A percentile compares a stretch with the other conserved stretches of the same genome.
Conservation (phyloP, 2,329 filamentous ascomycete genomes). For the Penicillium griseofulvum region DNA sequence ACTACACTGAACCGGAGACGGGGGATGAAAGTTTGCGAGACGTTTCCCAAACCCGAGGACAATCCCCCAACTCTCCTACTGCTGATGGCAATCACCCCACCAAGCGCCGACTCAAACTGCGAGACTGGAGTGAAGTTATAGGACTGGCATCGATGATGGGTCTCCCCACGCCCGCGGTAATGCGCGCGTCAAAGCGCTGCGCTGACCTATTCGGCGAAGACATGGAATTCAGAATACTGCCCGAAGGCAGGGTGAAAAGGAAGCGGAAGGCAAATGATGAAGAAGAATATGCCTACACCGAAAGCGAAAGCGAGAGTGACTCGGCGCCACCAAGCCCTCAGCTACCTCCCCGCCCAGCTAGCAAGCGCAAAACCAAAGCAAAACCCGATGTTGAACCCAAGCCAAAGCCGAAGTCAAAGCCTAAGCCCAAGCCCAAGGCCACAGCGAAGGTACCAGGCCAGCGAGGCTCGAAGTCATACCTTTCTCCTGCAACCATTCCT, state of each 20-base stretch:
- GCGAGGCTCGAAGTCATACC: neutral
- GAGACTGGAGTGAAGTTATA: slow-evolving; percentile 84
- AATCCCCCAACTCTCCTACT: slow-evolving; percentile 13
- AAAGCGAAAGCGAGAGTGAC: slow-evolving; percentile 30
- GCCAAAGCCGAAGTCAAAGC: neutral
- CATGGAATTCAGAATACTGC: slow-evolving; percentile 62
- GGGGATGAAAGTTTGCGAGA: slow-evolving; percentile 7
- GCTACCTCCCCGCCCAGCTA: neutral
- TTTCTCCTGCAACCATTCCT: neutral
- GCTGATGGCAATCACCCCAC: slow-evolving; percentile 6
- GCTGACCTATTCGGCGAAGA: slow-evolving; percentile 70
- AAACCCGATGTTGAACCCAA: neutral
- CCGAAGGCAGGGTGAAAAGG: slow-evolving; percentile 37
- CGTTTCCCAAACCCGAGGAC: slow-evolving; percentile 12
- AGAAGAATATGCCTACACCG: slow-evolving; percentile 19
- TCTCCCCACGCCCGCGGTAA: slow-evolving; percentile 63
- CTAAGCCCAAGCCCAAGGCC: neutral
- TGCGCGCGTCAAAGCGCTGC: slow-evolving; percentile 70
- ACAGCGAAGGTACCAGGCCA: slow-evolving; percentile 7
- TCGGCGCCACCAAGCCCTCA: neutral
- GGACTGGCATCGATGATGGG: slow-evolving; percentile 73
- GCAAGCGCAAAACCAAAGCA: too few species aligned
- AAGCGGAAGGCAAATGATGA: slow-evolving; percentile 6
- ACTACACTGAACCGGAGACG: slow-evolving; percentile 4
- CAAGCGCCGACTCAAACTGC: slow-evolving; percentile 39